These are phyloP conservation scores for Alternaria consortialis DNA, from an alignment of 2,329 filamentous ascomycete species.

Conservation along the genomic window DNA sequence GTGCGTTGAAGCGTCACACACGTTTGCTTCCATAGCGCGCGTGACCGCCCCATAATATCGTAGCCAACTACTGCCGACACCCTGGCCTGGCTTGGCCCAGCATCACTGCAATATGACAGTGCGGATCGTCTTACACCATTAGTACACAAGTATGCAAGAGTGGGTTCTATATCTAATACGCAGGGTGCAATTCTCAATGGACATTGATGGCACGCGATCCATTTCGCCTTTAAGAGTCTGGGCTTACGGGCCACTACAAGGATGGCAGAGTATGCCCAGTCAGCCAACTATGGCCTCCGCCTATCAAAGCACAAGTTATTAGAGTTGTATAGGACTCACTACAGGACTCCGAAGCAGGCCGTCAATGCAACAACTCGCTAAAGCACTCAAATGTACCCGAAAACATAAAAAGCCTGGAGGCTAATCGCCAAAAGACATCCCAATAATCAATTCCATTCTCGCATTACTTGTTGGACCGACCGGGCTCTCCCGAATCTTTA, in stretches of 20 bases:
- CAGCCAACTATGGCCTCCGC: neutral
- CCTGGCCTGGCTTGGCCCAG: neutral
- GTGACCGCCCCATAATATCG: neutral
- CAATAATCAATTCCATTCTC: neutral
- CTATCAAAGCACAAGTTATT: neutral
- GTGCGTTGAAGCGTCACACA: neutral
- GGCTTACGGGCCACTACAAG: neutral
- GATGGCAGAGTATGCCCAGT: neutral
- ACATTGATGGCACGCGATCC: neutral
- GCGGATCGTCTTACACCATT: neutral
- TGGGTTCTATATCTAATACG: neutral
- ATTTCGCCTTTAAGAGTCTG: neutral
- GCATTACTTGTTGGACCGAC: neutral
- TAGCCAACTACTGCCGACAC: neutral
- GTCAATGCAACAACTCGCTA: neutral
- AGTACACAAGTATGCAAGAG: neutral
- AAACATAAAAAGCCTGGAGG: neutral
- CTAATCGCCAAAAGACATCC: neutral
- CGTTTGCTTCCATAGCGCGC: neutral
- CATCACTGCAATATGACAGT: neutral
- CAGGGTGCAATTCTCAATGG: neutral
- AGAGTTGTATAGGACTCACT: neutral
- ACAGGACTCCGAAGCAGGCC: neutral
- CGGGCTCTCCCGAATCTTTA: neutral
- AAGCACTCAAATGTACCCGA: neutral